phyloP scores from a whole-genome alignment of 75 land plant species.

The Cupressus sempervirens region DNA sequence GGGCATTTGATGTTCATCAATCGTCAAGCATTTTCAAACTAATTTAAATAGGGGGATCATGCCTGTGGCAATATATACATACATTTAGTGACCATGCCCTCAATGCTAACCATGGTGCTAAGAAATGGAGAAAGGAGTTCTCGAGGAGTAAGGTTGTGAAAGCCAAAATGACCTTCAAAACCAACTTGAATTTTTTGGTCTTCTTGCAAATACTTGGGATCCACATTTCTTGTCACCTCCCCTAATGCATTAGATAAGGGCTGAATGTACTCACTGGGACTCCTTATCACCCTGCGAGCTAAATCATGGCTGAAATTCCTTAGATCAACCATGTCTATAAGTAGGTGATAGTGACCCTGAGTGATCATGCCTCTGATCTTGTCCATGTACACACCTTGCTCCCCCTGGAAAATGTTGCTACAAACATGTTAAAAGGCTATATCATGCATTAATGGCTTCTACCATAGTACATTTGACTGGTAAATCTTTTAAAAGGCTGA shows the following conservation, averaged over 20 bases:
- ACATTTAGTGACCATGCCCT: constrained; percentile 99
- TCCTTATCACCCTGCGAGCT: constrained; percentile 74
- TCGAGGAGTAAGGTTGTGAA: constrained; percentile 88
- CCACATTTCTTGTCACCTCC: constrained; percentile 55
- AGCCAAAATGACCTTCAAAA: constrained; percentile 94
- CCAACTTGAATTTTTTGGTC: constrained; percentile 88
- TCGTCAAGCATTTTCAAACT: too few species aligned
- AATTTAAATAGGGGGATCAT: too few species aligned
- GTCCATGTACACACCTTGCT: constrained; percentile 70
- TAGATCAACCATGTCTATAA: constrained; percentile 77
- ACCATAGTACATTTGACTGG: too few species aligned
- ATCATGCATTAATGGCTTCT: not conserved
- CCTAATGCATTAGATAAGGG: constrained; percentile 83
- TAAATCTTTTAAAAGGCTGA: not conserved
- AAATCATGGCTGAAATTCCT: constrained; percentile 61
- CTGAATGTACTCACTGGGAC: constrained; percentile 81
- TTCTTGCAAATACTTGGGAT: constrained; percentile 74
- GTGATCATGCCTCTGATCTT: constrained; percentile 58
- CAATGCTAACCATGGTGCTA: constrained; percentile 92
- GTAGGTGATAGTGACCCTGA: constrained; percentile 56
- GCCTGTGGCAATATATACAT: constrained; percentile 2
- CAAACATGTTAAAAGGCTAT: not conserved
- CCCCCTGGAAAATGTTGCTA: constrained; percentile 34
- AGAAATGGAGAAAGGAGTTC: constrained; percentile 92
- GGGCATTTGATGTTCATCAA: too few species aligned